These are phyloP conservation scores for Purpureocillium takamizusanense DNA, from an alignment of 2,329 filamentous ascomycete species.

Conservation along the genomic window DNA sequence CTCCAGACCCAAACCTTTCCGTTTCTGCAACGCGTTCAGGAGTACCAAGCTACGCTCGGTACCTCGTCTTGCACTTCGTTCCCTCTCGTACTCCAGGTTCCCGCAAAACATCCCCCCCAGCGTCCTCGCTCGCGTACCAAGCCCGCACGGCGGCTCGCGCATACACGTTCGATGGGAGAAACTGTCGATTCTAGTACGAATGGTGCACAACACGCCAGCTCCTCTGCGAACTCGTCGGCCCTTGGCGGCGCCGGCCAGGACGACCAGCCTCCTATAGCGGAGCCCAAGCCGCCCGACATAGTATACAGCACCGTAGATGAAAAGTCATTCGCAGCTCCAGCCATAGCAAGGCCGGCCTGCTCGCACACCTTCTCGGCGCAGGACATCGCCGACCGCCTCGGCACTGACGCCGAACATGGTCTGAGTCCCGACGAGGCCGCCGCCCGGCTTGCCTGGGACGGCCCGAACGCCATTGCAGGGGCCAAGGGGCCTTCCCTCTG, in stretches of 20 bases:
- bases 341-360: slow-evolving; percentile 24
- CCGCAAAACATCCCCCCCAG: too few relatives aligned
- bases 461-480: slow-evolving; percentile 62
- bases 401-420: slow-evolving; percentile 45
- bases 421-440: slow-evolving; percentile 54
- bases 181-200: slow-evolving; percentile 26
- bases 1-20: too few relatives aligned
- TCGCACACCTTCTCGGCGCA: slow-evolving; percentile 26
- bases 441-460: slow-evolving; percentile 56
- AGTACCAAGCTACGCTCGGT: too few relatives aligned
- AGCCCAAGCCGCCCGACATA: slow-evolving; percentile 20
- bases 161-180: slow-evolving; percentile 33
- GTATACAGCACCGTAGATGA: not conserved
- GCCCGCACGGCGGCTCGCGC: slow-evolving; percentile 3
- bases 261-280: slow-evolving; percentile 30
- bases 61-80: too few relatives aligned
- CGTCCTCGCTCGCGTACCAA: too few relatives aligned
- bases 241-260: slow-evolving; percentile 17
- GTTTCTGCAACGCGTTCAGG: too few relatives aligned
- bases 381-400: slow-evolving; percentile 25
- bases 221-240: slow-evolving; percentile 27
- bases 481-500: slow-evolving; percentile 63
- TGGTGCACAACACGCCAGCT: slow-evolving; percentile 30
- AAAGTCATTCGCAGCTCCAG: not conserved
- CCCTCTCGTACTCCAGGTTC: too few relatives aligned